Percentiles rank a stretch among this genome's conserved stretches.
Evolutionary conservation across 257 asterid species (phyloP).

Genomic region (Anisodus acutangulus): DNA sequence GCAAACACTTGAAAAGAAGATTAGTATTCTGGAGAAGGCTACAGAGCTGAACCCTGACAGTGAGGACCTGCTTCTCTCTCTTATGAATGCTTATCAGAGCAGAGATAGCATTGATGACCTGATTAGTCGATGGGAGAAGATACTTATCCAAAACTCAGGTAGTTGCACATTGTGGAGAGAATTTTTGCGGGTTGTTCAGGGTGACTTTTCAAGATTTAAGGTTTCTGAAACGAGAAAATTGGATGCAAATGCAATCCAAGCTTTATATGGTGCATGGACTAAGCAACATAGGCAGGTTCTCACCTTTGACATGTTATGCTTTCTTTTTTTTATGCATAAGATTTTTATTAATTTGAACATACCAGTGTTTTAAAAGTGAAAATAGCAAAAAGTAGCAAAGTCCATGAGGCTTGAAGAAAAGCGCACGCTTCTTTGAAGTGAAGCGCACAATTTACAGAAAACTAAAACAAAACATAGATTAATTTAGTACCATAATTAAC

Average conservation of each 20-base stretch:
- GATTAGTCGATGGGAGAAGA: constrained; percentile 90
- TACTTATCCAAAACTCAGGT: constrained; percentile 73
- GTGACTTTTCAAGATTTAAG: constrained; percentile 95
- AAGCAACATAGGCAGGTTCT: constrained; percentile 99
- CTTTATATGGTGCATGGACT: constrained; percentile 84
- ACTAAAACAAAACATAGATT: not conserved
- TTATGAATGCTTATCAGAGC: constrained; percentile 78
- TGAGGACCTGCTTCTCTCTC: constrained; percentile 83
- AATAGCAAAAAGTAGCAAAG: not conserved
- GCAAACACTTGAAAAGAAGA: constrained; percentile 94
- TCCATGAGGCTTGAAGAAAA: not conserved
- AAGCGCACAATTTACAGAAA: not conserved
- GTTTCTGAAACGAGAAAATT: constrained; percentile 92
- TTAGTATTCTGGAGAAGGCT: constrained; percentile 97
- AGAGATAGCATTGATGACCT: constrained; percentile 76
- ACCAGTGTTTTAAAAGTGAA: not conserved
- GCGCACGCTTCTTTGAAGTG: not conserved
- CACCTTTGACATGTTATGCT: constrained; percentile 44
- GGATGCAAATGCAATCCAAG: constrained; percentile 86
- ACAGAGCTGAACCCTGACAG: constrained; percentile 82
- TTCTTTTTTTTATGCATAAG: constrained; percentile 14
- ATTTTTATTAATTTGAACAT: not conserved
- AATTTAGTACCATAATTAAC: too few relatives aligned
- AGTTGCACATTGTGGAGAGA: constrained; percentile 89
- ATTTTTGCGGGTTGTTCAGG: constrained; percentile 75